Base-by-base conservation (phyloP, 768 basidiomycete species). In the Cystofilobasidium bisporidii region DNA sequence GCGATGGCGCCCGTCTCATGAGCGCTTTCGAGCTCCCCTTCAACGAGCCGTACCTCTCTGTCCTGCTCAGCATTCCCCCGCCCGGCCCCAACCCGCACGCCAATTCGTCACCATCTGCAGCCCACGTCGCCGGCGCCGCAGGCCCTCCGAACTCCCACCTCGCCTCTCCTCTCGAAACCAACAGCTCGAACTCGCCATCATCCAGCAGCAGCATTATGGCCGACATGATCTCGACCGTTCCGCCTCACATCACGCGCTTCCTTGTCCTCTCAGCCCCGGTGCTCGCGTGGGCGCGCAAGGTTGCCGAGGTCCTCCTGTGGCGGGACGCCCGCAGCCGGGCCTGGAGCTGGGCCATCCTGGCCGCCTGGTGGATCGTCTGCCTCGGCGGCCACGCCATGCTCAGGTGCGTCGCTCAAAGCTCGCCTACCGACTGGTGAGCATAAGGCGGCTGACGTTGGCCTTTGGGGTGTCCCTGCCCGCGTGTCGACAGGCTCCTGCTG, bases 231-330 rank as follows among this genome's bases (percentile, higher is more conserved):
- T 69, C 73, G 24, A 65, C 73, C 15, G 72, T 73, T 8, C 75
- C 75, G 10, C 71, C 75, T 0, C 68, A 72, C n/a, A 65, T 76
- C 33, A 63, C 74, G 28, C 72, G 72, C 32, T 71, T 76, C 20
- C 69, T 76, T 45, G 70, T 72, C 50, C 71, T 73, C 30, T 43
- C 67, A n/a, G 70, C 71, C 0, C 75, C 75, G 17, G 61, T 72
- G 63, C 64, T 75, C 17, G 61, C 61, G 0, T 36, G 43, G 41
- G 48, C 41, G 22, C 64, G 72, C 0, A 67, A 63, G 20, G 38
- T 64, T 15, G 47, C 63, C 15, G 72, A 73, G 56, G 71, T 75
- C 28, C 30, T 76, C 15, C 74, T 72, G n/a, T 76, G 75, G 75
- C 65, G 69, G 20, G 64, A 73, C 59, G 47, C 64, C 2, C 69